phyloP scores from a whole-genome alignment of 2,329 filamentous ascomycete genomes.

The Alternaria tenuissima region DNA sequence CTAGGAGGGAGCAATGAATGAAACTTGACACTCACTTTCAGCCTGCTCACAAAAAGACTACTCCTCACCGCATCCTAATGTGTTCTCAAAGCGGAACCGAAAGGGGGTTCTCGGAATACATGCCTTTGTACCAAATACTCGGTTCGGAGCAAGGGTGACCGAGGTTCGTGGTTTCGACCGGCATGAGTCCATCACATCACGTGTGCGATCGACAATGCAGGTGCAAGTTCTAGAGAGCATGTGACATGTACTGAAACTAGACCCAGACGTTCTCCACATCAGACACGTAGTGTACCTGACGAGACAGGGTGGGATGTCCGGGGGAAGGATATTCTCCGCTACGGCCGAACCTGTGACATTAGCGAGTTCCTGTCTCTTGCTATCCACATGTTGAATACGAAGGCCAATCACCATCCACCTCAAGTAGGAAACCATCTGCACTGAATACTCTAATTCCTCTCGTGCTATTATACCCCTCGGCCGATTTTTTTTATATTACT shows the following conservation, averaged over 20 bases:
- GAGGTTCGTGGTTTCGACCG: not conserved
- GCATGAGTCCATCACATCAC: not conserved
- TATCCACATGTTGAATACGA: too few relatives aligned
- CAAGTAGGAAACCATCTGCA: too few relatives aligned
- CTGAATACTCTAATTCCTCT: too few relatives aligned
- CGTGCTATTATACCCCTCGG: too few relatives aligned
- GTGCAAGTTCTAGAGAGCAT: not conserved
- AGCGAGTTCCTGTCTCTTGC: too few relatives aligned
- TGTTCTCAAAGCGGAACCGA: not conserved
- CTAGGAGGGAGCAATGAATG: not conserved
- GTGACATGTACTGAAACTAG: not conserved
- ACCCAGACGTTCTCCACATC: not conserved
- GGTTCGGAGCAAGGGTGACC: not conserved
- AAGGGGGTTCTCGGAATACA: not conserved
- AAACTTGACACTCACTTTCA: not conserved
- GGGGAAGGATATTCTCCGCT: not conserved
- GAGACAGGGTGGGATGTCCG: too few relatives aligned
- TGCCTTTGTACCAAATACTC: not conserved
- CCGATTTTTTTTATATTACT: too few relatives aligned
- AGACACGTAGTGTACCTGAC: not conserved
- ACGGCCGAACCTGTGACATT: not conserved
- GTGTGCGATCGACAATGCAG: not conserved
- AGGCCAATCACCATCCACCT: too few relatives aligned
- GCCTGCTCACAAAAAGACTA: too few relatives aligned
- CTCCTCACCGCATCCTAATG: not conserved